Base-by-base conservation (phyloP, 2,329 filamentous ascomycete species). In the Fusarium irregulare region DNA sequence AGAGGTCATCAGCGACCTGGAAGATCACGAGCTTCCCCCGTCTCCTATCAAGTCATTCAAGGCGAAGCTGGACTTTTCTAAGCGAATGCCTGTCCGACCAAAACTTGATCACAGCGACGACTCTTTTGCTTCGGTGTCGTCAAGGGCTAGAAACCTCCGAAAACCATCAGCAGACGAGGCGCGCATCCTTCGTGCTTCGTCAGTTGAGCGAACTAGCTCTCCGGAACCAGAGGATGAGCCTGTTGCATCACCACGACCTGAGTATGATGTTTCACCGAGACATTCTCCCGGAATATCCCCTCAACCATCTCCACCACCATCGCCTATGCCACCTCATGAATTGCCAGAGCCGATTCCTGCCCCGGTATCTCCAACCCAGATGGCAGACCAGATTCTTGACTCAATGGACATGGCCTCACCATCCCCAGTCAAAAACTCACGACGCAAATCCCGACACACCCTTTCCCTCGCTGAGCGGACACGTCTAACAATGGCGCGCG, bases 381-480 rank as follows among this genome's bases (percentile, higher is more conserved):
- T 86, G 64, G 87, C 87, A 2, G 85, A 89, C 60, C 80, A 85
- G 42, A 89, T 89, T 44, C 76, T 89, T 7, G 83, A 84, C 14
- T 86, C 85, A 0, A 85, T 89, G 76, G 80, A 84, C 25, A 83
- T 83, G 47, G 81, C 83, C 1, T 89, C 88, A 3, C 87, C 88
- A 0, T 90, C 88, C 0, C 88, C 88, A 0, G 76, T 81, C 45
- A 90, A 88, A 71, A 77, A 75, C 12, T 30, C 71, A 69, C 78
- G 76, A 16, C 40, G 70, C 4, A 85, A 82, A 60, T 80, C 82
- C 0, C 83, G 87, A 0, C 87, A 88, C 53, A 86, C 84, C 0
- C 79, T 91, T 11, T 90, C 91, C 0, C 85, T 96, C 1, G 87
- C 91, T 6, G 93, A 97, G 76, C 91, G 94, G 49, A 97, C 94